phyloP scores from a whole-genome alignment of 2,329 filamentous ascomycete species.

The Xylariaceae sp. region DNA sequence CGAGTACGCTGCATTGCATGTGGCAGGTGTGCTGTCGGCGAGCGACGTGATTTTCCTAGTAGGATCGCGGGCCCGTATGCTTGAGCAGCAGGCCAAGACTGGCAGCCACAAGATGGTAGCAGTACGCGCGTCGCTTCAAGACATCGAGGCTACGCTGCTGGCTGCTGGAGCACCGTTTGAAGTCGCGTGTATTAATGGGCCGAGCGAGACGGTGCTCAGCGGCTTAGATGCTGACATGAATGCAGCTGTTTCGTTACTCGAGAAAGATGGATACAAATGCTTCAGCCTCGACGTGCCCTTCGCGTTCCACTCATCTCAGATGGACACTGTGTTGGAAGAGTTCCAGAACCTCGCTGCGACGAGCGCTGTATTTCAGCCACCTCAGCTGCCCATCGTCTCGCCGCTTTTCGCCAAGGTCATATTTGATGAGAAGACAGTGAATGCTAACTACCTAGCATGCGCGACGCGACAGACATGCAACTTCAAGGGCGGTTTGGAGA shows the following conservation, averaged over 20 bases:
- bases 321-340: conserved; percentile 62
- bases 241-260: background rate
- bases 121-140: conserved; percentile 50
- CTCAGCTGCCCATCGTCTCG: conserved; percentile 67
- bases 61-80: conserved; percentile 65
- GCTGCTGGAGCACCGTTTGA: conserved; percentile 35
- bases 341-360: conserved; percentile 57
- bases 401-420: conserved; percentile 63
- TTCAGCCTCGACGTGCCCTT: conserved; percentile 49
- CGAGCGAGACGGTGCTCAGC: conserved; percentile 65
- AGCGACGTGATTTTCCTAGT: conserved; percentile 73
- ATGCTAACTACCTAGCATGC: conserved; percentile 63
- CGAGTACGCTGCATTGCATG: conserved; percentile 72
- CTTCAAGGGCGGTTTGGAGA: conserved; percentile 63
- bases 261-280: conserved; percentile 40
- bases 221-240: conserved; percentile 55
- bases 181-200: conserved; percentile 68
- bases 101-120: conserved; percentile 68
- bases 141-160: conserved; percentile 39
- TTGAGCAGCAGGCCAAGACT: conserved; percentile 64
- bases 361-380: conserved; percentile 57
- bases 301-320: conserved; percentile 66
- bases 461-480: conserved; percentile 71
- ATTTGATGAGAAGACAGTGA: conserved; percentile 58
- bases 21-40: conserved; percentile 70